Evolutionary conservation across 306 rosid genomes (phyloP), one percentile per base, ranked within the genome.

Genomic region (Ammopiptanthus mongolicus): DNA sequence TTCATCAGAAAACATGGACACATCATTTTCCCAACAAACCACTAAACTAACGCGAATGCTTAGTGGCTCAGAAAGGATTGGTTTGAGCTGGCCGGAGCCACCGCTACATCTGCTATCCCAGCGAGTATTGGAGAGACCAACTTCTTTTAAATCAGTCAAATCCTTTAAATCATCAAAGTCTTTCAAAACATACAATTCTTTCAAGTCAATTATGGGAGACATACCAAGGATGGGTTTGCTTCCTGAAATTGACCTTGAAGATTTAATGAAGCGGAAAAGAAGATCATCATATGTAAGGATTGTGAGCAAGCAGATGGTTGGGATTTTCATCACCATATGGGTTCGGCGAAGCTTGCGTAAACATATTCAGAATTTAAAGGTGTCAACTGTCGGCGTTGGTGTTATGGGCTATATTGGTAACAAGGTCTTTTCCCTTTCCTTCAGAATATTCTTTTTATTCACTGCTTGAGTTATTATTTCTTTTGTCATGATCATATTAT

Each of bases 221-320:
- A 65, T 65, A 60, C 78, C 93, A 53, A 85, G 84, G 34, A 7
- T 84, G 15, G 79, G 85, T 36, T 73, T 85, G 59, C 89, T 92
- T 84, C 86, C 86, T 55, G 98, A 92, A 71, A 85, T 89, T 80
- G 97, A 96, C 78, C 93, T 96, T 39, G 96, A 96, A 76, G 69
- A 91, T 79, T 87, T 96, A 57, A 77, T 89, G 84, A 96, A 87
- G 82, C 85, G 86, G 68, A 92, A 87, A 88, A 87, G 96, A 89
- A 85, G 88, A 75, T 85, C 98, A 37, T 66, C 92, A 9, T 96
- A 84, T 78, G 96, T 96, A 60, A 92, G 99, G 87, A 92, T 96
- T 73, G 94, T 92, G 79, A 96, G 99, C 63, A 96, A 96, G 85
- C 99, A 96, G 88, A 96, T 96, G 99, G 99, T 96, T 72, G 99